These are phyloP conservation scores for Brasenia schreberi DNA, from an alignment of 164 flowering plant species.

Conservation along the genomic window DNA sequence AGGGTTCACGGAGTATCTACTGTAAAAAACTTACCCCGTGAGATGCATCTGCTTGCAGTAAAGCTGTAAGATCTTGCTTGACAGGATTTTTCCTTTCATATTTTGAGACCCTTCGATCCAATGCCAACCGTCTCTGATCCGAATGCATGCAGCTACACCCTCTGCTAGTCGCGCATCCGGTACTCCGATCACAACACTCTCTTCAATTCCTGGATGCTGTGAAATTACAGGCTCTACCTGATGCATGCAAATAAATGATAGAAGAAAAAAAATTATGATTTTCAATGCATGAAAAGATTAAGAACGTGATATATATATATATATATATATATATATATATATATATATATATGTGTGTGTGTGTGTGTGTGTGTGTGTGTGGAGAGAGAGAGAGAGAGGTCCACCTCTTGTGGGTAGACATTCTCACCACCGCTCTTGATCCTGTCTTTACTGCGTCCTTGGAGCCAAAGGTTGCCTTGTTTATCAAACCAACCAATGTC, in stretches of 20 bases:
- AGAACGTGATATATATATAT: no score
- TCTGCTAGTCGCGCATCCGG: constrained; percentile 59
- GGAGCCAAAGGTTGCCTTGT: constrained; percentile 63
- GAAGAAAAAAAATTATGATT: neutral
- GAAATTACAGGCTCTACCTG: constrained; percentile 64
- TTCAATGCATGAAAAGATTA: neutral
- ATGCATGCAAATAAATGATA: neutral
- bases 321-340: no score
- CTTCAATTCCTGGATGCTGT: constrained; percentile 59
- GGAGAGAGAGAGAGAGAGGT: neutral
- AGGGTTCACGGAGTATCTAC: neutral
- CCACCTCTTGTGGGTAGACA: constrained; percentile 83
- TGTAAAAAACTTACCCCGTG: constrained; percentile 34
- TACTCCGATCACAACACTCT: constrained; percentile 46
- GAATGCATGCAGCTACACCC: constrained; percentile 69
- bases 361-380: no score
- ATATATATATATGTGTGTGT: no score
- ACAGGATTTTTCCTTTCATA: constrained; percentile 12
- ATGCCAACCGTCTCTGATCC: constrained; percentile 35
- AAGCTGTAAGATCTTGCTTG: constrained; percentile 32
- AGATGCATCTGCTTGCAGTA: constrained; percentile 43
- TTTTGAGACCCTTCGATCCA: constrained; percentile 26
- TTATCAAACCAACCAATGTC: constrained; percentile 69
- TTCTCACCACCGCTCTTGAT: constrained; percentile 97
- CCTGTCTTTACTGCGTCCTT: constrained; percentile 61